Conservation (phyloP, 805 yeast genomes). For the Candida hispaniensis region DNA sequence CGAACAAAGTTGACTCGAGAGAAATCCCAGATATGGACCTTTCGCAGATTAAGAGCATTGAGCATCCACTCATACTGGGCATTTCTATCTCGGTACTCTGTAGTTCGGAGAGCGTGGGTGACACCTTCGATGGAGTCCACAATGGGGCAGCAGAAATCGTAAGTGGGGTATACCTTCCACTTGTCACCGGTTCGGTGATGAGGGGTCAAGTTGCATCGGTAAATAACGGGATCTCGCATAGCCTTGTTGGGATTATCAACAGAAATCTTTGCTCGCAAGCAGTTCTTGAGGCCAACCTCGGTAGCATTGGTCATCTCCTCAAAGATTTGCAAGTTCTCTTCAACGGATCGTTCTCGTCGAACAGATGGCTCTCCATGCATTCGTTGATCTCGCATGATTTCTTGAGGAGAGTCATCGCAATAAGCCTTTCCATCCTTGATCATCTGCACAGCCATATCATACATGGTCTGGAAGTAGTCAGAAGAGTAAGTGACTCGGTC, state of each 20-base stretch:
- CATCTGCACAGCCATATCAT: conserved; percentile 70
- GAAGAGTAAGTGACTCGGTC: conserved; percentile 83
- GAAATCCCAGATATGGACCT: conserved; percentile 96
- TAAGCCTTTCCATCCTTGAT: conserved; percentile 95
- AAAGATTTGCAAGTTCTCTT: conserved; percentile 81
- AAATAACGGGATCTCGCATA: conserved; percentile 93
- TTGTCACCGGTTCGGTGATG: conserved; percentile 89
- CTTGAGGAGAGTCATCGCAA: conserved; percentile 92
- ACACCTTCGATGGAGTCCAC: conserved; percentile 96
- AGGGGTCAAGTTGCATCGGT: conserved; percentile 94
- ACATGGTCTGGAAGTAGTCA: conserved; percentile 87
- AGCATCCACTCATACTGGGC: conserved; percentile 97
- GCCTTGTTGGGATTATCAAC: conserved; percentile 87
- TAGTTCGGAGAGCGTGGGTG: conserved; percentile 95
- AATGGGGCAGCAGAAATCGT: conserved; percentile 96
- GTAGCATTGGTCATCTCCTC: conserved; percentile 92
- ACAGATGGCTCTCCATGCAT: conserved; percentile 91
- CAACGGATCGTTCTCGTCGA: conserved; percentile 86
- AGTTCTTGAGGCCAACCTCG: conserved; percentile 81
- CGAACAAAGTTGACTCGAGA: conserved; percentile 95
- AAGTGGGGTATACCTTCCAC: conserved; percentile 97
- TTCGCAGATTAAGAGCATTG: conserved; percentile 67
- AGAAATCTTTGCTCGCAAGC: conserved; percentile 95
- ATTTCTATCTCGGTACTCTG: conserved; percentile 97
- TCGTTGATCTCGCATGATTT: conserved; percentile 96